Conservation (phyloP, 2,329 filamentous ascomycete genomes). For the Neopestalotiopsis rosae region DNA sequence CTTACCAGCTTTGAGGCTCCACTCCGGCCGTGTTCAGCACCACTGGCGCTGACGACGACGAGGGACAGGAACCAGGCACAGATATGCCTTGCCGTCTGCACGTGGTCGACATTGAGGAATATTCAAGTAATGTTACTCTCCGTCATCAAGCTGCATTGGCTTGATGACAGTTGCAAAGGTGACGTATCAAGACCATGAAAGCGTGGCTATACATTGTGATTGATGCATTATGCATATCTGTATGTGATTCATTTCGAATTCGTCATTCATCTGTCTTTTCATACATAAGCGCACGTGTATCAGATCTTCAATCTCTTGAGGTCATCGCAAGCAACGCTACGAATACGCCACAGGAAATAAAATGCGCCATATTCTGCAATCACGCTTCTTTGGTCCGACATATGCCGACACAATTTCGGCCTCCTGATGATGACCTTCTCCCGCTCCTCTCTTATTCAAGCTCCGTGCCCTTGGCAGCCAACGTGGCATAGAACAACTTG, state of each 20-base stretch:
- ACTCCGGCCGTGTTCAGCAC: neutral
- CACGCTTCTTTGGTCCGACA: neutral
- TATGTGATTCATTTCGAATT: neutral
- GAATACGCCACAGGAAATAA: neutral
- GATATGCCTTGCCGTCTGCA: neutral
- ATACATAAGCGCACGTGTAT: neutral
- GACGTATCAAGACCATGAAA: neutral
- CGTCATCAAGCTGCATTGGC: neutral
- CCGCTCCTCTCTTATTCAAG: neutral
- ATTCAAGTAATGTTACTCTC: neutral
- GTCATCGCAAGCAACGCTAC: neutral
- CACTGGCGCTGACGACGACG: neutral
- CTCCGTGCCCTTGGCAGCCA: slow-evolving; percentile 24
- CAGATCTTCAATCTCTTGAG: neutral
- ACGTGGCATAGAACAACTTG: slow-evolving; percentile 44
- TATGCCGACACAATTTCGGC: no score
- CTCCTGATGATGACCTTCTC: no score
- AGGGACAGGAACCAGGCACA: neutral
- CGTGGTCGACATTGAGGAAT: neutral
- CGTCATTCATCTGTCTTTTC: neutral
- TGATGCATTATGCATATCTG: neutral
- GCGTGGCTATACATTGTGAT: neutral
- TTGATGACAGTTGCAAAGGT: neutral
- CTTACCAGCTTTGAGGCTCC: neutral
- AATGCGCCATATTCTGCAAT: neutral